A percentile compares a stretch with the other conserved stretches of the same genome.
phyloP scores from a whole-genome alignment of 2,329 filamentous ascomycete species.

The Cryphonectria radicalis region DNA sequence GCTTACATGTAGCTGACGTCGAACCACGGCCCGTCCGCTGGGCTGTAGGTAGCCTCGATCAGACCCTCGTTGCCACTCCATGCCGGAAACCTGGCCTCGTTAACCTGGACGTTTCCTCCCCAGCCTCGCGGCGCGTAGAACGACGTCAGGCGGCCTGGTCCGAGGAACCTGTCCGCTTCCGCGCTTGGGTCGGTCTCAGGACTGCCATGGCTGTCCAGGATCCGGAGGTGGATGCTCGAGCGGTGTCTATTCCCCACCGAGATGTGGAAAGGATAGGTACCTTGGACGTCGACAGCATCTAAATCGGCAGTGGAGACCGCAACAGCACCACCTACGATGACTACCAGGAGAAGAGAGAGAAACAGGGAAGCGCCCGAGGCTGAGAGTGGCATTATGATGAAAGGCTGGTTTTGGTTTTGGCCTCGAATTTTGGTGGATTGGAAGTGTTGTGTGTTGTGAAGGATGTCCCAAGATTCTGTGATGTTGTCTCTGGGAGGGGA shows the following conservation, averaged over 20 bases:
- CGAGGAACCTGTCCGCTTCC: background rate
- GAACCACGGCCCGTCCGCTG: background rate
- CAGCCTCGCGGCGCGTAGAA: background rate
- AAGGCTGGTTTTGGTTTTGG: background rate
- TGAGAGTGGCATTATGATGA: background rate
- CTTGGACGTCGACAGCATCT: background rate
- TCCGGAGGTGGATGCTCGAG: background rate
- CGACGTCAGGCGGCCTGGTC: background rate
- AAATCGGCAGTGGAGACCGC: background rate
- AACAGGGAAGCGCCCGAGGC: background rate
- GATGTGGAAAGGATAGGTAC: background rate
- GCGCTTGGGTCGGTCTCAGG: background rate
- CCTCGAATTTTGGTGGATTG: background rate
- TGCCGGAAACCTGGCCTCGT: background rate
- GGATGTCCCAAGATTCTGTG: background rate
- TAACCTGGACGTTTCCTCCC: background rate
- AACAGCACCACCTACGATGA: background rate
- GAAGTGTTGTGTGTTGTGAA: background rate
- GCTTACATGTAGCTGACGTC: conserved; percentile 10
- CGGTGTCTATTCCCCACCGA: background rate
- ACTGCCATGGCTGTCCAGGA: background rate
- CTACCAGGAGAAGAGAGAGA: background rate
- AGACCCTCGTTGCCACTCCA: conserved; percentile 1
- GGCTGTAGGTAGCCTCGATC: background rate
- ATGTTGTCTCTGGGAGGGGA: background rate